Evolutionary conservation across 2,329 filamentous ascomycete species (phyloP), one percentile per base, ranked within the genome.

Genomic region (Coccinonectria pachysandricola): DNA sequence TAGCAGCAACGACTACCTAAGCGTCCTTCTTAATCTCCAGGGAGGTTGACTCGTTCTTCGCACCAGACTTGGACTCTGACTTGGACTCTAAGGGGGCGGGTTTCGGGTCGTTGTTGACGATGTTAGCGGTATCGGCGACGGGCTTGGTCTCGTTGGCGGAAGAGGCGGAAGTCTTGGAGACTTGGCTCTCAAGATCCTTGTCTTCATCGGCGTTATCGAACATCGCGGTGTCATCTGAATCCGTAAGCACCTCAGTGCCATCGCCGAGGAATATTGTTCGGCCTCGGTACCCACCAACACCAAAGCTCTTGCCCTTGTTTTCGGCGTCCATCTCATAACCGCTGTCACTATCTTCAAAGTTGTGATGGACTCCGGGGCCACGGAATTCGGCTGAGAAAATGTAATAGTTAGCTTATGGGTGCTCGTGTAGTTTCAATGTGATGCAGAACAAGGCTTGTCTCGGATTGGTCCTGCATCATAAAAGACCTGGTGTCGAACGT

Each of bases 241-340:
- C 85, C 43, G 84, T 85, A 49, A 87, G 67, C 53, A 93, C 75
- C 65, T 95, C 87, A 49, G 85, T 93, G 48, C 88, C 91, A 64
- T 96, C 87, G 42, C 88, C 87, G 44, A 98, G 73, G 53, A 94
- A 78, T 56, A 96, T 96, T 56, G 95, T 86, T 46, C 87, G 78
- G 44, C 86, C 85, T 55, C 75, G 74, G 54, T 79, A 80, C 53
- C 78, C 79, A 56, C 76, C 64, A 45, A 72, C 62, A 39, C 74
- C 72, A 49, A 81, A 79, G 43, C 65, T 61, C 54, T 68, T 71
- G 46, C 60, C 57, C 53, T 69, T 68, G 44, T 71, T 70, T 47
- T 81, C 75, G 55, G 74, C 67, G 48, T 85, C 78, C 59, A 81
- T 66, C 52, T 85, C 79, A 63, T 81, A 85, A 36, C 80, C 74